phyloP scores from a whole-genome alignment of 257 asterid species.

The Primulina tabacum region DNA sequence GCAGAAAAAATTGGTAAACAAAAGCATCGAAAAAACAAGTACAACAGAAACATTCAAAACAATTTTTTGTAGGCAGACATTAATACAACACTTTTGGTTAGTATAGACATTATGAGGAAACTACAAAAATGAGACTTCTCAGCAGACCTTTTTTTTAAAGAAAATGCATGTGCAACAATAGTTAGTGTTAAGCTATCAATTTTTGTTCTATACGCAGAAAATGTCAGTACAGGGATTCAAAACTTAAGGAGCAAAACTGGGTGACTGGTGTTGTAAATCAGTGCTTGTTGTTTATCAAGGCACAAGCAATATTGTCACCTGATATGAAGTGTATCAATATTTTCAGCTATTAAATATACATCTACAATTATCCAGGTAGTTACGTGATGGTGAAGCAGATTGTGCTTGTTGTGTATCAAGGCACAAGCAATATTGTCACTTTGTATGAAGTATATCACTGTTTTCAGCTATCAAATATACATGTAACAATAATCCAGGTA shows the following conservation, averaged over 20 bases:
- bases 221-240: neutral
- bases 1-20: slow-evolving; percentile 12
- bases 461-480: slow-evolving; percentile 12
- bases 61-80: slow-evolving; percentile 10
- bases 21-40: slow-evolving; percentile 15
- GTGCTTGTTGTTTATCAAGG: slow-evolving; percentile 1
- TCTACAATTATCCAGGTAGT: slow-evolving; percentile 6
- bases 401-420: neutral
- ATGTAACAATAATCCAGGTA: neutral
- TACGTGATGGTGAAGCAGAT: slow-evolving; percentile 17
- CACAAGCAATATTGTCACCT: slow-evolving; percentile 5
- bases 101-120: neutral
- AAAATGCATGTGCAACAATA: neutral
- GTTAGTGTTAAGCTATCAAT: neutral
- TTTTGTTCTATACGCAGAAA: neutral
- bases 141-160: neutral
- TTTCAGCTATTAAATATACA: too few relatives aligned
- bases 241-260: neutral
- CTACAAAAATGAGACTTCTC: neutral
- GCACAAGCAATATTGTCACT: neutral
- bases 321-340: too few relatives aligned
- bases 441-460: slow-evolving; percentile 5
- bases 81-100: slow-evolving; percentile 1
- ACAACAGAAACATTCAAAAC: neutral
- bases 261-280: neutral